Evolutionary conservation across 345 rosid species (phyloP).

Genomic region (Euclidium syriacum): DNA sequence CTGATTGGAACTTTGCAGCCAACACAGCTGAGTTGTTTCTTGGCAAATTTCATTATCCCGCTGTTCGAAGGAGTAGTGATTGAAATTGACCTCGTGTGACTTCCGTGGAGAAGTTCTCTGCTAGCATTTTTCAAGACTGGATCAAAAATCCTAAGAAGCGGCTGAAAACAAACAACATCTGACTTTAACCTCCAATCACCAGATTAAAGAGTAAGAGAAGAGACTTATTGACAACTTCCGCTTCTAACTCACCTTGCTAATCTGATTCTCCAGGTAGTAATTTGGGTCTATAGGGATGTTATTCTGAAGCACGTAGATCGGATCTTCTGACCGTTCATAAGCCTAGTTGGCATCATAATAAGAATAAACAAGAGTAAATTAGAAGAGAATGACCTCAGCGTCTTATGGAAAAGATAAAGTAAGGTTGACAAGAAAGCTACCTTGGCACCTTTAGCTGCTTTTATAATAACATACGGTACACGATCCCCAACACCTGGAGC

Average conservation of each 20-base stretch:
- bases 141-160: slow-evolving; percentile 90
- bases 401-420: not conserved
- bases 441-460: slow-evolving; percentile 98
- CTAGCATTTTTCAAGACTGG: slow-evolving; percentile 96
- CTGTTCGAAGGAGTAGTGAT: slow-evolving; percentile 85
- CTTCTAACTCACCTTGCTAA: slow-evolving; percentile 65
- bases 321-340: slow-evolving; percentile 94
- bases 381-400: not conserved
- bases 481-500: slow-evolving; percentile 99
- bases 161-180: slow-evolving; percentile 48
- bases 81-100: slow-evolving; percentile 89
- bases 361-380: not conserved
- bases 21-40: slow-evolving; percentile 77
- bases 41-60: slow-evolving; percentile 92
- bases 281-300: slow-evolving; percentile 92
- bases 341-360: slow-evolving; percentile 49
- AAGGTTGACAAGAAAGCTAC: slow-evolving; percentile 33
- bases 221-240: slow-evolving; percentile 7
- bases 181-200: not conserved
- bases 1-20: slow-evolving; percentile 86
- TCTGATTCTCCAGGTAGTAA: slow-evolving; percentile 91
- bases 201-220: slow-evolving; percentile 5
- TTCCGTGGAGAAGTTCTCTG: slow-evolving; percentile 85
- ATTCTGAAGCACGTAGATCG: slow-evolving; percentile 86
- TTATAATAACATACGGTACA: slow-evolving; percentile 87